Evolutionary conservation across 352 stramenopile species (phyloP), one percentile per base, ranked within the genome.

Genomic region (Globisporangium mamillatum): DNA sequence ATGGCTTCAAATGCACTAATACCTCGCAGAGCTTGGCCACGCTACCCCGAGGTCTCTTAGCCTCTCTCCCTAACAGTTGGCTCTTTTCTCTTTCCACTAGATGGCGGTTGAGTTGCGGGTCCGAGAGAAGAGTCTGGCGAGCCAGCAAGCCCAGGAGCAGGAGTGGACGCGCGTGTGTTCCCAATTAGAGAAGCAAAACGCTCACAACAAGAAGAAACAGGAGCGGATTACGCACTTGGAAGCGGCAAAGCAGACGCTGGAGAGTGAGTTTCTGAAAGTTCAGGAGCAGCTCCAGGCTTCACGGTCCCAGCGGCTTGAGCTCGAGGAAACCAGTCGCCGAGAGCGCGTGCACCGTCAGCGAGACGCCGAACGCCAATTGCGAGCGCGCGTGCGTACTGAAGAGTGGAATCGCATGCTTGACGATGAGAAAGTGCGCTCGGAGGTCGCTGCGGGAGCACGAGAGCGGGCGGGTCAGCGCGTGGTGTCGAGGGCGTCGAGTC

Each of bases 381-480:
- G 79, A 29, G 69, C 71, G 9, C 70, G 78, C 7, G 61, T 91
- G 10, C 74, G 74, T 0, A 64, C 81, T 20, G 83, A 91, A 61
- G 83, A 91, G 36, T 78, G 81, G 56, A 70, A 62, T 4, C 78
- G 38, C 20, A 74, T 90, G 63, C 76, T 84, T 56, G 73, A 84
- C 14, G 78, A 89, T 1, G 83, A 91, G 66, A 81, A 79, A 38
- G 66, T 22, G 22, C 76, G 76, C 9, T 80, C 75, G 41, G 74
- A 80, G 38, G 50, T 81, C 12, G 81, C 83, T 22, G 80, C 77
- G 1, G 66, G 78, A 14, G 83, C 83, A 5, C 68, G 83, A 34
- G 75, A 66, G 3, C 86, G 82, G 64, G 83, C 83, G 4, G 73
- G 74, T 16, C 66, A 87, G 54, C 76, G 83, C 10, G 78, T 90